Base-by-base conservation (phyloP, 352 stramenopile genomes). In the Phytophthora ohioensis region DNA sequence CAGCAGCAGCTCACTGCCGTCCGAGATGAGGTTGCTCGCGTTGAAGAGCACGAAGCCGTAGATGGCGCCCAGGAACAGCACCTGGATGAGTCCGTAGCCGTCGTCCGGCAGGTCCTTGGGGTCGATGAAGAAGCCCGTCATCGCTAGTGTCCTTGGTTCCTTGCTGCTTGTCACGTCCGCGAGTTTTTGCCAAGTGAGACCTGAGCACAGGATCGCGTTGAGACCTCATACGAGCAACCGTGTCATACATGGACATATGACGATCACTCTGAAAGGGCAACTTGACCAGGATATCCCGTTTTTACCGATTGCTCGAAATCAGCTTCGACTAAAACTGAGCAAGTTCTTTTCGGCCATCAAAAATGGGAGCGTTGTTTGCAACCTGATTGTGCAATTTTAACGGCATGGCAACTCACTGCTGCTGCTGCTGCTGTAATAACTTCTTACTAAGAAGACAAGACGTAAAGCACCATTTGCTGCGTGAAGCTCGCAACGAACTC, bases 41-140 rank as follows among this genome's bases (percentile, higher is more conserved):
- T 97, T 96, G 81, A 97, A 99, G 39, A 99, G 91, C 69, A 99
- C 92, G 76, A 98, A 99, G 56, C 91, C 97, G 80, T 99, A 99
- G 15, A 97, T 93, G 27, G 93, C 72, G 58, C 98, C 94, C 4
- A 99, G 88, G 83, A 98, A 99, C 3, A 97, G 56, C 53, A 99
- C 91, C 73, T 98, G 93, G 34, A 89, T 42, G 48, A 97, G 90
- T 13, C 92, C 92, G 61, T 78, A 89, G 71, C 76, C 84, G 69
- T 79, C 80, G 57, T 94, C 68, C 35, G 91, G 88, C 35, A 98
- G 82, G 21, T 87, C 81, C 59, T 92, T 88, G 21, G 91, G 85
- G 76, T 97, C 91, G 63, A 98, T 97, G 78, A 98, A 98, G 34
- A 82, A 54, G 67, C 67, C 61, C 31, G 73, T 64, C 76, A 84